phyloP scores from a whole-genome alignment of 495 filamentous ascomycete genomes.

The Talaromyces liani region DNA sequence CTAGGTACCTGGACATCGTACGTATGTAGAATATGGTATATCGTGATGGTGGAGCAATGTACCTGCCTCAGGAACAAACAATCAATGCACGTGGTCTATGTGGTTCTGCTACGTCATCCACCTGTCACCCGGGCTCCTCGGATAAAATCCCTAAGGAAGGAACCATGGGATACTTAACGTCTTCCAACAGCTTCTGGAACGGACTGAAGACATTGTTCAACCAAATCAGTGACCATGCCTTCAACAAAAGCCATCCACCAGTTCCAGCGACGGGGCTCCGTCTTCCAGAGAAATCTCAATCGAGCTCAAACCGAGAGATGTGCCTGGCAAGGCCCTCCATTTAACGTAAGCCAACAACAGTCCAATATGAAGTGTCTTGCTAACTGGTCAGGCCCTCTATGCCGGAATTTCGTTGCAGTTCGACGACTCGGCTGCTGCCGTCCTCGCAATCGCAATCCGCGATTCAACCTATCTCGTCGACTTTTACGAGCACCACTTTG shows the following conservation, averaged over 20 bases:
- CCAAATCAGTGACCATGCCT: not conserved
- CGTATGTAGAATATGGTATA: too few relatives aligned
- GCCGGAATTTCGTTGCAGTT: conserved; percentile 52
- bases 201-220: too few relatives aligned
- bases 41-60: too few relatives aligned
- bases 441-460: conserved; percentile 62
- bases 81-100: not conserved
- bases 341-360: conserved; percentile 12
- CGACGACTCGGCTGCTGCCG: conserved; percentile 39
- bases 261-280: conserved; percentile 26
- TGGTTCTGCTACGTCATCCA: conserved; percentile 3
- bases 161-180: not conserved
- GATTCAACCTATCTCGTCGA: conserved; percentile 75
- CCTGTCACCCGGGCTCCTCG: not conserved
- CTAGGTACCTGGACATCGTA: too few relatives aligned
- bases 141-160: not conserved
- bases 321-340: conserved; percentile 18
- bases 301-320: conserved; percentile 17
- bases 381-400: conserved; percentile 47
- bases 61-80: too few relatives aligned
- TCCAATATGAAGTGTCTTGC: not conserved
- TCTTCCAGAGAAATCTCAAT: conserved; percentile 25
- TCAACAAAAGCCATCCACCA: conserved; percentile 6
- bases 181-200: not conserved
- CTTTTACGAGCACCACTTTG: conserved; percentile 54